Base-by-base conservation (phyloP, 2,329 filamentous ascomycete species). In the Colletotrichum liaoningense region DNA sequence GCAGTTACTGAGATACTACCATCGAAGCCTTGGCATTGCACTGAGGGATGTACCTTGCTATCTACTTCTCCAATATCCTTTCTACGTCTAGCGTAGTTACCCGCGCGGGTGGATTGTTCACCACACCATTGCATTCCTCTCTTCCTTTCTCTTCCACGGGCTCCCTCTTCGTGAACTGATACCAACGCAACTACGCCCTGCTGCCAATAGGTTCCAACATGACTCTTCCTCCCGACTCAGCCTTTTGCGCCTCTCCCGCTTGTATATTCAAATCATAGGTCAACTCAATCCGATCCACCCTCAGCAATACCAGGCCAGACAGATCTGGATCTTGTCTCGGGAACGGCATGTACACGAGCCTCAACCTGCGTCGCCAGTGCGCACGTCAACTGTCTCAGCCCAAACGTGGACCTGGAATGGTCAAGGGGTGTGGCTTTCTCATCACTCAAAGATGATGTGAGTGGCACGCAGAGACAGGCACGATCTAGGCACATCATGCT, bases 271-370 rank as follows among this genome's bases (percentile, higher is more conserved):
- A 57, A 30, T 26, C 26, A 62, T 56, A 64, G 60, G 71, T n/a
- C 56, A 46, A 49, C 49, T 73, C 12, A 35, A 35, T 52, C 26
- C 11, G 22, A 14, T 64, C 14, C 35, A 46, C 11, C 26, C 54
- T 49, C 16, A 52, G 14, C 16, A 33, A 12, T 16, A 12, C 52
- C 38, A 7, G n/a, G 11, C 46, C 57, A 49, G 64, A 9, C 56
- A 52, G 63, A 56, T 49, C 55, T 30, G 28, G 70, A 42, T 46
- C 60, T 35, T 65, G 71, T 71, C 67, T 70, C 71, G 62, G 70
- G 67, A 73, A 30, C 71, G 62, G 66, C 66, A 73, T 62, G 30
- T 42, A 22, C 56, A 70, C 67, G 59, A 73, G 49, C 67, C 67
- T 70, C 56, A 69, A 49, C 55, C 46, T 35, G 28, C 55, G 35